phyloP scores from a whole-genome alignment of 1,284 basidiomycete species.

The Malassezia restricta region DNA sequence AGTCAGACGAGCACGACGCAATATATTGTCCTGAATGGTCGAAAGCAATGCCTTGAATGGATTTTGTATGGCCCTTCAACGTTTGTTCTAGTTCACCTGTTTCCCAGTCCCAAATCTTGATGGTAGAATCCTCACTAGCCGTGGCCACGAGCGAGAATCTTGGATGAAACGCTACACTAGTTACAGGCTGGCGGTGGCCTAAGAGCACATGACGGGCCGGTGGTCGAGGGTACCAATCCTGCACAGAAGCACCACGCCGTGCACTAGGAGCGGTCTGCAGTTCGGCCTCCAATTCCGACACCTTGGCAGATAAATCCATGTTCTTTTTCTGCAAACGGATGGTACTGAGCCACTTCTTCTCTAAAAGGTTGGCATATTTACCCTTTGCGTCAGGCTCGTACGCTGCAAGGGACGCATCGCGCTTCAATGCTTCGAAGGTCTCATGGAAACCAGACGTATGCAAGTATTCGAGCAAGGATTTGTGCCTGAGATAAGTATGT shows the following conservation, averaged over 20 bases:
- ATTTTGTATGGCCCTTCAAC: constrained; percentile 79
- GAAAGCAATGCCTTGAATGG: constrained; percentile 74
- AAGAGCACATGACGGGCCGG: constrained; percentile 66
- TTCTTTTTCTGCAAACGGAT: constrained; percentile 78
- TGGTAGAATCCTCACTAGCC: constrained; percentile 71
- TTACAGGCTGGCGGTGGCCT: constrained; percentile 67
- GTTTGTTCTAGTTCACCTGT: constrained; percentile 82
- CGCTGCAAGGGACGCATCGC: constrained; percentile 52
- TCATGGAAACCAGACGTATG: constrained; percentile 56
- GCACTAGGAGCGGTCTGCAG: constrained; percentile 54
- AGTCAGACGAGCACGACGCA: constrained; percentile 75
- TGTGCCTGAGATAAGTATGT: constrained; percentile 53
- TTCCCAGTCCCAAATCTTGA: constrained; percentile 94
- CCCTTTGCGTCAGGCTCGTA: constrained; percentile 70
- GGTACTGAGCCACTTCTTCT: constrained; percentile 91
- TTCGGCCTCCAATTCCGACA: constrained; percentile 65
- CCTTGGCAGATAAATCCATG: constrained; percentile 64
- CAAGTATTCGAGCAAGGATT: constrained; percentile 72
- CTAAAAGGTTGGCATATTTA: constrained; percentile 68
- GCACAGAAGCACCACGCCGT: constrained; percentile 56
- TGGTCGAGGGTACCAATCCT: constrained; percentile 70
- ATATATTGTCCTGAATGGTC: constrained; percentile 69
- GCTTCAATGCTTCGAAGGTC: constrained; percentile 57
- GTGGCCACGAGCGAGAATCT: constrained; percentile 69
- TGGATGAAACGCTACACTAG: constrained; percentile 72